Conservation (phyloP, 768 basidiomycete genomes). For the Agrocybe pediades region DNA sequence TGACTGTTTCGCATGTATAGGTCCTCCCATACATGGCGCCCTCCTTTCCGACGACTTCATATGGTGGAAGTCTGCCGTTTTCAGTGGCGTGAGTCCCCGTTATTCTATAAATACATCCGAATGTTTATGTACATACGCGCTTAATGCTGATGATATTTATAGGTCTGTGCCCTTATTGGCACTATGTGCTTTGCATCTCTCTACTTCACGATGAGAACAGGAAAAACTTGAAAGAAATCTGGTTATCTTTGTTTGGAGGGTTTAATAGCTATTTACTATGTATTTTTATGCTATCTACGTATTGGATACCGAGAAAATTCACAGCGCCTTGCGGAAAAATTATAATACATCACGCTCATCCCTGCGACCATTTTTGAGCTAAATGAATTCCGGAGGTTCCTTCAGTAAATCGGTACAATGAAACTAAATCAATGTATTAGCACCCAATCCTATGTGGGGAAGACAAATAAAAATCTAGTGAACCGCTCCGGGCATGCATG, state of each 20-base stretch:
- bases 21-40: background rate
- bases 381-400: background rate
- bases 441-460: background rate
- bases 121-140: background rate
- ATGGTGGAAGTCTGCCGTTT: background rate
- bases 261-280: background rate
- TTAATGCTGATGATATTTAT: background rate
- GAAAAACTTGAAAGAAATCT: background rate
- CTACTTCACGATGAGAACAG: background rate
- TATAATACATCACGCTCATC: too few species aligned
- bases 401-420: background rate
- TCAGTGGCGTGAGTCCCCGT: background rate
- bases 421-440: background rate
- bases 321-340: too few species aligned
- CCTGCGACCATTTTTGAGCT: too few species aligned
- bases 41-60: background rate
- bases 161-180: background rate
- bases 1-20: too few species aligned
- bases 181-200: background rate
- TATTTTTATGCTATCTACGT: background rate
- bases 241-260: too few species aligned
- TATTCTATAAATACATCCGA: background rate
- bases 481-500: too few species aligned
- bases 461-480: too few species aligned
- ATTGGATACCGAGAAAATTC: too few species aligned